These are phyloP conservation scores for Carex cristatella DNA, from an alignment of 176 grass and related monocot species.

Conservation along the genomic window DNA sequence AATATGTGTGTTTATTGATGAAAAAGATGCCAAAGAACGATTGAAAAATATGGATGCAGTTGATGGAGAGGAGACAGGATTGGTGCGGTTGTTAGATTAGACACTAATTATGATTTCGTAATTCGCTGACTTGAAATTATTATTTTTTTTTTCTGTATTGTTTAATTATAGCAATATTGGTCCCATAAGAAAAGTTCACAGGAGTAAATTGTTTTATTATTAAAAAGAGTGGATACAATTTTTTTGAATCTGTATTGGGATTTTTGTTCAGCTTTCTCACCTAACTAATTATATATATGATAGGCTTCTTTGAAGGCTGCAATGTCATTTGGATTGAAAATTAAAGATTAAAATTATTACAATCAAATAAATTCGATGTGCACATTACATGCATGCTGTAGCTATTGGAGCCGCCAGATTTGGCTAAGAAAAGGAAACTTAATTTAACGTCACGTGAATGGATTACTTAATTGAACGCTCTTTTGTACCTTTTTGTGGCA, in stretches of 20 bases:
- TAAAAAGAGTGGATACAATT: not conserved
- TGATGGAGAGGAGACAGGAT: constrained; percentile 1
- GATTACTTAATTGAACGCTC: not conserved
- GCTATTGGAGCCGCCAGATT: constrained; percentile 6
- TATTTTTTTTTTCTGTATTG: not conserved
- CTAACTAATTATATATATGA: not conserved
- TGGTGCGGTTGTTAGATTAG: constrained; percentile 5
- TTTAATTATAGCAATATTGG: not conserved
- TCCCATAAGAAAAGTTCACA: not conserved
- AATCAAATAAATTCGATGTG: not conserved
- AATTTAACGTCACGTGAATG: constrained; percentile 2
- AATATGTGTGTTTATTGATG: not conserved
- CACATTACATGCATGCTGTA: not conserved
- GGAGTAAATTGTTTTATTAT: not conserved
- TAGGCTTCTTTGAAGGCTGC: not conserved
- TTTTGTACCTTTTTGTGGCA: not conserved
- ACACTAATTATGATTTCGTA: constrained; percentile 13
- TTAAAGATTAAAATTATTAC: not conserved
- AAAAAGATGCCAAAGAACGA: not conserved
- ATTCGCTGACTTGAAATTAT: constrained; percentile 12
- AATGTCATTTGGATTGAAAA: not conserved
- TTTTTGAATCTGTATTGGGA: not conserved
- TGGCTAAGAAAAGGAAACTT: not conserved
- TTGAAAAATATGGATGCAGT: not conserved
- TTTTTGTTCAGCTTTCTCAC: not conserved